Base-by-base conservation (phyloP, 495 filamentous ascomycete species). In the Lichenothelia convexa region DNA sequence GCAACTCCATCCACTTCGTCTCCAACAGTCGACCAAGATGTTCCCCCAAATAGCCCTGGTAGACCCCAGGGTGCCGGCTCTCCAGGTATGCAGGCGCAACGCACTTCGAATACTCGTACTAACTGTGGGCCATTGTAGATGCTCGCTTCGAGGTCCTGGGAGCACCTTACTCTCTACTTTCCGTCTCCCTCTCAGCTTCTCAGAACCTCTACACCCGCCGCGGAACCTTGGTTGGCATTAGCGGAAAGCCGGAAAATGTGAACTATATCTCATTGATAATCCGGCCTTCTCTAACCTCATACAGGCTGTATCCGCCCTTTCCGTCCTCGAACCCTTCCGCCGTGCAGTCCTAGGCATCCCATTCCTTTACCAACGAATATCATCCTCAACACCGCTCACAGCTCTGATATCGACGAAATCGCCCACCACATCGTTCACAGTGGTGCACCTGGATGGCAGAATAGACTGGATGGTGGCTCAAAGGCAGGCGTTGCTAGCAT, bases 391-490 rank as follows among this genome's bases (percentile, higher is more conserved):
- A 30, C 85, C 87, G 2, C 70, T 93, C 41, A 86, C 76, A 5
- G 80, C 81, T 21, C 61, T 95, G 39, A 75, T 97, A 36, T 78
- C 81, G 17, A 81, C 86, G 21, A 89, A 82, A 53, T 80, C 82
- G 2, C 72, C 79, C 4, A 66, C 71, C 32, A 83, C 85, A 0
- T 86, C 84, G 6, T 85, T 97, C 46, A 72, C 74, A 15, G 72
- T 92, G 13, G 64, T 97, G 13, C 73, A 86, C 47, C 70, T 97
- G 23, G 81, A 97, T 64, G 89, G 89, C 20, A 81, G 83, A n/a
- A 70, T 79, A 40, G 89, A 97, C 60, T 97, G 91, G 89, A 84
- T 87, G 65, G 60, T 97, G 19, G 66, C 79, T 8, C 86, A 93
- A 53, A 64, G 80, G 35, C 73, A 78, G 41, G 83, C 81, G 6